Evolutionary conservation across 2,329 filamentous ascomycete species (phyloP), one percentile per base, ranked within the genome.

Genomic region (Ceratocystis albifundus): DNA sequence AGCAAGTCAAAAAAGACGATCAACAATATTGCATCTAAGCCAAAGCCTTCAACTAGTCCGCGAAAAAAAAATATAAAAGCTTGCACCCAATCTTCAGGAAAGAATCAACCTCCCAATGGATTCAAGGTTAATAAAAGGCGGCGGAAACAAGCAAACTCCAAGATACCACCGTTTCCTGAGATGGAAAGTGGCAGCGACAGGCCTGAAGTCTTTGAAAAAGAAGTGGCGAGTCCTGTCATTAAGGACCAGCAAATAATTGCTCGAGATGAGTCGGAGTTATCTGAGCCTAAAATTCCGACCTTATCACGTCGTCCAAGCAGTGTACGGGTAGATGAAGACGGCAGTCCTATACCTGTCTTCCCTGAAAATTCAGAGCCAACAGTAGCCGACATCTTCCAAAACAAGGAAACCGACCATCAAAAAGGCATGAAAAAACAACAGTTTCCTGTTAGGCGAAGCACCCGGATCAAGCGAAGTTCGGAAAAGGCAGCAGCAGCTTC

Each of bases 311-410:
- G 67, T 17, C 61, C 61, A 1, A 64, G 67, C 50, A 68, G 67
- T 55, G 48, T 68, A 7, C 20, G 46, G 3, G 55, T 68, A 12
- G 64, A 65, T 41, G 67, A 68, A 44, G 63, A 64, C 15, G 67
- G 67, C 15, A 68, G 67, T 32, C 67, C 67, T 45, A 66, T 68
- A 7, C 50, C 64, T 10, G 22, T 61, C 20, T 50, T 59, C 50
- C 25, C 44, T n/a, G 30, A 36, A 45, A 32, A 50, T 1, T 4
- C 28, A 17, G 25, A 6, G 12, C 1, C 2, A n/a, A 30, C 36
- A 5, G n/a, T 17, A 15, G 41, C 20, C n/a, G 46, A 64, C 36
- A 55, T 36, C 44, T 32, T 7, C n/a, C 17, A n/a, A n/a, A n/a
- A 10, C 55, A 20, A 59, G 28, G 55, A n/a, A 20, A 10, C 4